Conservation (phyloP, 2,329 filamentous ascomycete species). For the Fusarium cicatricum region DNA sequence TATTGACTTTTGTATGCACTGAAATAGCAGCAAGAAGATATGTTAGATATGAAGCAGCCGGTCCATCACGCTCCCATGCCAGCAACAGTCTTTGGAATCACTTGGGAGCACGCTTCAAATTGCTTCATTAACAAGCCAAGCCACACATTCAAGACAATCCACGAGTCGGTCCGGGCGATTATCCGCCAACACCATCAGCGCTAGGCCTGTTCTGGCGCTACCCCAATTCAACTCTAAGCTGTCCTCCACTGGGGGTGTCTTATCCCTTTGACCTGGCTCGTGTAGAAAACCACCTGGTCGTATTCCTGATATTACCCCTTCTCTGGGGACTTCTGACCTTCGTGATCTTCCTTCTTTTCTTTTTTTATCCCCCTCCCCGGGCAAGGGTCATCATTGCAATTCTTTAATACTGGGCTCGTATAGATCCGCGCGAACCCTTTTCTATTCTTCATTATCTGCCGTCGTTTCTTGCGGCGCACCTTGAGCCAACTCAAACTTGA, state of each 20-base stretch:
- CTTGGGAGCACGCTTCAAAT: neutral
- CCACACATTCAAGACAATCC: neutral
- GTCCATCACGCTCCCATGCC: too few relatives aligned
- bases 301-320: slow-evolving; percentile 37
- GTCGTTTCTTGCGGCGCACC: slow-evolving; percentile 20
- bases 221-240: slow-evolving; percentile 39
- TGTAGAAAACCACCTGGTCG: slow-evolving; percentile 36
- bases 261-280: slow-evolving; percentile 37
- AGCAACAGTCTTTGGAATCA: too few relatives aligned
- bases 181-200: slow-evolving; percentile 11
- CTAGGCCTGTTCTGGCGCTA: slow-evolving; percentile 30
- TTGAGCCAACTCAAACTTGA: slow-evolving; percentile 32
- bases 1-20: neutral
- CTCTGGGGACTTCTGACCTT: slow-evolving; percentile 19
- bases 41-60: too few relatives aligned
- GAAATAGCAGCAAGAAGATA: neutral
- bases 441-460: slow-evolving; percentile 3
- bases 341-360: slow-evolving; percentile 21
- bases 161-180: slow-evolving; percentile 17
- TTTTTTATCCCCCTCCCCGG: slow-evolving; percentile 4
- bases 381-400: neutral
- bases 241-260: slow-evolving; percentile 25
- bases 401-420: neutral
- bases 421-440: too few relatives aligned
- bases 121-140: neutral